phyloP scores from a whole-genome alignment of 2,329 filamentous ascomycete genomes.

The Aureobasidium leucospermi region DNA sequence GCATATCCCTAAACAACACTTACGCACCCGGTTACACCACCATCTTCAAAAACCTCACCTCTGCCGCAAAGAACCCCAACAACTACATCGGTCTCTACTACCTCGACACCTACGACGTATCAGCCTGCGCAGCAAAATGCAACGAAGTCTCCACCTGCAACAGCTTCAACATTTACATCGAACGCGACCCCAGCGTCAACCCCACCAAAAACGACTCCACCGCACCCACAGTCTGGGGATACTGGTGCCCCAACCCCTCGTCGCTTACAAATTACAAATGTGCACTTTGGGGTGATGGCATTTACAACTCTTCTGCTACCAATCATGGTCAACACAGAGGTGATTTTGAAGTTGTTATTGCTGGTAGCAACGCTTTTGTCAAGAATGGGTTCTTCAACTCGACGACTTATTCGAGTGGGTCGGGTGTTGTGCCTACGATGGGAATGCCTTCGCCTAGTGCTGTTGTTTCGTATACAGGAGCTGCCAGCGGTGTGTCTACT shows the following conservation, averaged over 20 bases:
- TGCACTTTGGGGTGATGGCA: slow-evolving; percentile 12
- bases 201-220: slow-evolving; percentile 20
- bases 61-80: not conserved
- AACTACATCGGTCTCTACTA: slow-evolving; percentile 16
- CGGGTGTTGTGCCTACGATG: not conserved
- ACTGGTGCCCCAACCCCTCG: slow-evolving; percentile 14
- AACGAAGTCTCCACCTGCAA: slow-evolving; percentile 13
- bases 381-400: slow-evolving; percentile 9
- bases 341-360: slow-evolving; percentile 24
- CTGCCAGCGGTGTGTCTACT: not conserved
- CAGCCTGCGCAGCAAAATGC: slow-evolving; percentile 16
- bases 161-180: slow-evolving; percentile 18
- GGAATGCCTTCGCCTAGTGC: not conserved
- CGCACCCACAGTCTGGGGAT: slow-evolving; percentile 19
- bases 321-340: slow-evolving; percentile 22
- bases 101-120: slow-evolving; percentile 13
- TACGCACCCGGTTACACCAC: slow-evolving; percentile 14
- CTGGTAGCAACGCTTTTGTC: slow-evolving; percentile 18
- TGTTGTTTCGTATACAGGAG: not conserved
- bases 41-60: slow-evolving; percentile 13
- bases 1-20: slow-evolving; percentile 16
- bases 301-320: slow-evolving; percentile 18
- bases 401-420: not conserved
- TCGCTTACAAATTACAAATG: slow-evolving; percentile 9
- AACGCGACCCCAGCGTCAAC: slow-evolving; percentile 16